Conservation (phyloP, 192 early-diverging fungal genomes). For the Linnemannia exigua region DNA sequence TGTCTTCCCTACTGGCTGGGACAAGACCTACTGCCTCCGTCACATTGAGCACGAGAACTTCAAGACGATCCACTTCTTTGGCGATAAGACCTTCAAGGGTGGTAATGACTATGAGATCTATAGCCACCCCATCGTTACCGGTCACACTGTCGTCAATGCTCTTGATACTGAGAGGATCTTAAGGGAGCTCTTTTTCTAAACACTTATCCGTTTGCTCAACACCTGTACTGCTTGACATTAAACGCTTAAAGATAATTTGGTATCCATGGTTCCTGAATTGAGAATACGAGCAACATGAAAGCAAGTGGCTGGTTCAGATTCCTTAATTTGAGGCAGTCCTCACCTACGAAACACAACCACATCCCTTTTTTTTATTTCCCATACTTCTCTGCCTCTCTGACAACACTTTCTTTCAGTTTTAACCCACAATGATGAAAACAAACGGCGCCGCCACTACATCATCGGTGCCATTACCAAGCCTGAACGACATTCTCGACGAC, state of each 20-base stretch:
- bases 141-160: constrained; percentile 89
- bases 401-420: too few species aligned
- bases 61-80: constrained; percentile 96
- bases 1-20: constrained; percentile 99
- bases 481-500: constrained; percentile 34
- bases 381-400: too few species aligned
- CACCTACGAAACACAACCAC: too few species aligned
- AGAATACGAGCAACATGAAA: too few species aligned
- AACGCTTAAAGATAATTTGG: too few species aligned
- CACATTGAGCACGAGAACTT: constrained; percentile 91
- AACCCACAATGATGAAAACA: background rate
- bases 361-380: too few species aligned
- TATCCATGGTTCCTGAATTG: background rate
- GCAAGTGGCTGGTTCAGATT: too few species aligned
- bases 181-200: constrained; percentile 79
- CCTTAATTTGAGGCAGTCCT: too few species aligned
- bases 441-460: constrained; percentile 9
- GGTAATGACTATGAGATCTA: constrained; percentile 99
- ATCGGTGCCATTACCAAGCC: constrained; percentile 27
- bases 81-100: constrained; percentile 97
- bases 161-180: constrained; percentile 87
- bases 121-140: constrained; percentile 79
- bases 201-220: background rate
- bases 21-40: constrained; percentile 98
- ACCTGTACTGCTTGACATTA: too few species aligned